phyloP scores from a whole-genome alignment of 2,329 filamentous ascomycete genomes.

The Pseudogymnoascus sp. region DNA sequence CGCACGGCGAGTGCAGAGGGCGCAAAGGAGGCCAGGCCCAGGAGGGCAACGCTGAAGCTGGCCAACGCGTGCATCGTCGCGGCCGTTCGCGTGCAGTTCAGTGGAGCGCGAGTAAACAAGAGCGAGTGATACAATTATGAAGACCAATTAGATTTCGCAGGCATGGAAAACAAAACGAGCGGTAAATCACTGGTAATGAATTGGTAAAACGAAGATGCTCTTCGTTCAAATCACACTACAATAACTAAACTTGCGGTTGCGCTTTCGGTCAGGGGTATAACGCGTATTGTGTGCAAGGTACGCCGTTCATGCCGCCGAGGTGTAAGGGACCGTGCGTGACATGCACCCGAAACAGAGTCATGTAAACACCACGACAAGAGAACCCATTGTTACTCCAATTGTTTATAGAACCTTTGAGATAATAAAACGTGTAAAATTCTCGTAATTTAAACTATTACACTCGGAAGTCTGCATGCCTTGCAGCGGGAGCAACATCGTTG shows the following conservation, averaged over 20 bases:
- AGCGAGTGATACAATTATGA: not conserved
- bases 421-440: not conserved
- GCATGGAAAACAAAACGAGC: not conserved
- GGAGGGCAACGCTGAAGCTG: not conserved
- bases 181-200: not conserved
- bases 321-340: not conserved
- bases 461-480: no score
- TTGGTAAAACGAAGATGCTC: not conserved
- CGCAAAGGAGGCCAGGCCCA: not conserved
- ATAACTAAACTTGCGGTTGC: not conserved
- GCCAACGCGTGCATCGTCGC: not conserved
- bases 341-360: not conserved
- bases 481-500: no score
- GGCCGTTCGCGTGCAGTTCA: not conserved
- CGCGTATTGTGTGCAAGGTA: not conserved
- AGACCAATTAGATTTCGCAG: not conserved
- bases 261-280: not conserved
- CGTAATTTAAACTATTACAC: no score
- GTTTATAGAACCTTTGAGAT: not conserved
- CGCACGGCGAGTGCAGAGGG: not conserved
- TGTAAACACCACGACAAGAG: not conserved
- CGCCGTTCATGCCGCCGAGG: not conserved
- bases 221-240: not conserved
- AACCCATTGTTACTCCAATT: not conserved
- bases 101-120: not conserved